phyloP scores from a whole-genome alignment of 2,329 filamentous ascomycete genomes.

The Penicillium frequentans region DNA sequence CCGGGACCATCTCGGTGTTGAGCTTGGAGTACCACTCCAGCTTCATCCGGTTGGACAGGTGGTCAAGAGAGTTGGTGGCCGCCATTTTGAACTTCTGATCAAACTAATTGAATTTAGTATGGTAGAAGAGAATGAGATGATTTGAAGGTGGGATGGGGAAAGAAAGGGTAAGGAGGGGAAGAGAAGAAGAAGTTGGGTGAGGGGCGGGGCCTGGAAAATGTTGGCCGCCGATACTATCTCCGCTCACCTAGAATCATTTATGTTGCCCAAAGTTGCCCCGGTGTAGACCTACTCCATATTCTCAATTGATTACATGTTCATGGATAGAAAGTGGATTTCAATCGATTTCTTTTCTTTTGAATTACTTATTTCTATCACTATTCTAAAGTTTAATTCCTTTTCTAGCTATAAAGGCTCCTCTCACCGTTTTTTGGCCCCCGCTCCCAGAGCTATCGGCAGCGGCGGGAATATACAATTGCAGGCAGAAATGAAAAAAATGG shows the following conservation, averaged over 20 bases:
- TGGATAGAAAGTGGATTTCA: neutral
- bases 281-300: conserved; percentile 1
- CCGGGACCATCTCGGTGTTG: conserved; percentile 83
- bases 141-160: conserved; percentile 11
- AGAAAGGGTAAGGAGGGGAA: conserved; percentile 17
- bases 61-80: conserved; percentile 80
- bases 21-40: conserved; percentile 73
- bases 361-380: neutral
- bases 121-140: conserved; percentile 5
- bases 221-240: conserved; percentile 34
- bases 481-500: conserved; percentile 8
- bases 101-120: conserved; percentile 11
- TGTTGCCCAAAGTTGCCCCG: conserved; percentile 3
- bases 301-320: neutral
- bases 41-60: conserved; percentile 75
- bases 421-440: neutral
- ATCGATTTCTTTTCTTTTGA: neutral
- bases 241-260: conserved; percentile 16
- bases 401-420: neutral
- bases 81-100: conserved; percentile 51
- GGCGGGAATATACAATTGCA: conserved; percentile 11
- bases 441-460: conserved; percentile 5
- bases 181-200: conserved; percentile 24
- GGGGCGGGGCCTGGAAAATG: conserved; percentile 36
- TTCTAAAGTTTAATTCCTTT: neutral